A percentile compares a stretch with the other conserved stretches of the same genome.
Conservation (phyloP, 305 asterid genomes). For the Ajuga reptans region DNA sequence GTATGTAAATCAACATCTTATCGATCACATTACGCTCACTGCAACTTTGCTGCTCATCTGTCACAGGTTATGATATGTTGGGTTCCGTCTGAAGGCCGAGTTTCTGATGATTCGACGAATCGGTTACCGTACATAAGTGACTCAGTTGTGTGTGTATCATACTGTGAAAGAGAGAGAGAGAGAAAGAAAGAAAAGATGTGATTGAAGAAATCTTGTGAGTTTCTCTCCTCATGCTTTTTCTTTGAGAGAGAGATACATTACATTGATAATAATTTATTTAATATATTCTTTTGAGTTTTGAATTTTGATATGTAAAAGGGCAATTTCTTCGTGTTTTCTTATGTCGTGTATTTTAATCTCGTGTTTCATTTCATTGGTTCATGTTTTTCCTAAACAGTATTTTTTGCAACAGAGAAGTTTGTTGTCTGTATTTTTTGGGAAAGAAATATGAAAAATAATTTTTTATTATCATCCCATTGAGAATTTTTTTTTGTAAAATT, state of each 20-base stretch:
- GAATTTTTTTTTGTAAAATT: too few species aligned
- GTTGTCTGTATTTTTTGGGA: background rate
- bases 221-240: background rate
- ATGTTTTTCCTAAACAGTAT: background rate
- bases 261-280: background rate
- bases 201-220: conserved; percentile 3
- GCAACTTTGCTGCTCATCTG: background rate
- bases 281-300: background rate
- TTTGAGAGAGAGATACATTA: background rate
- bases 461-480: too few species aligned
- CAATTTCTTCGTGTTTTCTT: background rate
- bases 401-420: background rate
- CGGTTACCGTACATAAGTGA: background rate
- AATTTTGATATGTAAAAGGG: too few species aligned
- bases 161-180: background rate
- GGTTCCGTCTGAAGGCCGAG: conserved; percentile 8
- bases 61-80: background rate
- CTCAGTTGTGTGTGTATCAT: background rate
- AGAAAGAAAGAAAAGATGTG: background rate
- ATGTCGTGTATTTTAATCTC: background rate
- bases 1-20: too few species aligned
- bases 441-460: too few species aligned
- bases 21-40: too few species aligned
- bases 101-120: background rate
- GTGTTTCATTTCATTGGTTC: background rate